These are phyloP conservation scores for Candida sphagnicola DNA, from an alignment of 805 yeast genomes.

Conservation along the genomic window DNA sequence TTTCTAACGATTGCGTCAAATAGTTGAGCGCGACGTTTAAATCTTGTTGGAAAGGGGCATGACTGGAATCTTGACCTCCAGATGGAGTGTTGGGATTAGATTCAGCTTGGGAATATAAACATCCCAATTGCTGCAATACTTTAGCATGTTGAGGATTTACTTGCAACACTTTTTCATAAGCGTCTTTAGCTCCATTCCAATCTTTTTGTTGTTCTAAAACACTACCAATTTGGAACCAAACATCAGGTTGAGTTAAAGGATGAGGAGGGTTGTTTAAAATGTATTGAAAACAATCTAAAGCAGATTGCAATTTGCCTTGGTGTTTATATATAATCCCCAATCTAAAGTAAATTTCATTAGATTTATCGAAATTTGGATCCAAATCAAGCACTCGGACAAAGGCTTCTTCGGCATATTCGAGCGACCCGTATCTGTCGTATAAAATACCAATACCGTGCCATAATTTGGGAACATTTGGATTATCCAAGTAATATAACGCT, in stretches of 20 bases:
- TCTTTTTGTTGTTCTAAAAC: slow-evolving; percentile 93
- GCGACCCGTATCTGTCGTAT: slow-evolving; percentile 92
- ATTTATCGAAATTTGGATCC: slow-evolving; percentile 95
- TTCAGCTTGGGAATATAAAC: slow-evolving; percentile 74
- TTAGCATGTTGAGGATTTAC: slow-evolving; percentile 94
- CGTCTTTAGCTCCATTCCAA: slow-evolving; percentile 88
- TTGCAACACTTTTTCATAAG: slow-evolving; percentile 86
- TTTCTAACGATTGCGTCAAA: slow-evolving; percentile 81
- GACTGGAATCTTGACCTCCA: slow-evolving; percentile 26
- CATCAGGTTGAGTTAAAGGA: slow-evolving; percentile 93
- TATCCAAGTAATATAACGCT: slow-evolving; percentile 84
- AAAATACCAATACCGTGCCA: slow-evolving; percentile 99
- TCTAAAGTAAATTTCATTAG: slow-evolving; percentile 93
- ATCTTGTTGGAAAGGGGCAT: slow-evolving; percentile 65
- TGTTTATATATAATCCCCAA: slow-evolving; percentile 95
- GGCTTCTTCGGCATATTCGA: slow-evolving; percentile 98
- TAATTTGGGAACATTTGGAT: slow-evolving; percentile 91
- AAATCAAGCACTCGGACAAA: slow-evolving; percentile 92
- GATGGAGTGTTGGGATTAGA: slow-evolving; percentile 21
- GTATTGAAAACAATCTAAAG: slow-evolving; percentile 92
- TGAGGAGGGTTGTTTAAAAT: slow-evolving; percentile 89
- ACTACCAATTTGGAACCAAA: slow-evolving; percentile 97
- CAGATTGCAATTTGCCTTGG: slow-evolving; percentile 81
- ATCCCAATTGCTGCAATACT: slow-evolving; percentile 93
- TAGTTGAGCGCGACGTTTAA: slow-evolving; percentile 80